phyloP scores from a whole-genome alignment of 2,329 filamentous ascomycete genomes.

The Xylaria sp. region DNA sequence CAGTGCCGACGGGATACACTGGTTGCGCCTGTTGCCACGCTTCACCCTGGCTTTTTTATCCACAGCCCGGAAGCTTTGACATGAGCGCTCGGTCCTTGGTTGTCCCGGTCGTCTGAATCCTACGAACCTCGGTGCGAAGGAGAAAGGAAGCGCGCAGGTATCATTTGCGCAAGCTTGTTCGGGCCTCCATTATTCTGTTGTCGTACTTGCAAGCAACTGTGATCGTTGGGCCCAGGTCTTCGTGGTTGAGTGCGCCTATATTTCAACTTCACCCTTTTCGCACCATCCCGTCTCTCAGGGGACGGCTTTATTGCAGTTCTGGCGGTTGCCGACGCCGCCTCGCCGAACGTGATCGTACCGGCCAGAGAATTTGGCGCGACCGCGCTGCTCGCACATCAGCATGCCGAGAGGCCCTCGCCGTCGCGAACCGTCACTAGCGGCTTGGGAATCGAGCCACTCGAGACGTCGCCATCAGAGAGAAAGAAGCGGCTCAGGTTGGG shows the following conservation, averaged over 20 bases:
- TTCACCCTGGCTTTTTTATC: slow-evolving; percentile 29
- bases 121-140: background rate
- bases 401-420: slow-evolving; percentile 48
- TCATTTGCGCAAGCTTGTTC: slow-evolving; percentile 6
- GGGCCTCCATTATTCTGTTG: slow-evolving; percentile 1
- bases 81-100: slow-evolving; percentile 23
- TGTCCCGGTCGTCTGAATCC: slow-evolving; percentile 7
- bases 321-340: slow-evolving; percentile 51
- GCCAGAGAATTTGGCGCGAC: slow-evolving; percentile 51
- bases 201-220: slow-evolving; percentile 20
- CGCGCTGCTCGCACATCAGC: slow-evolving; percentile 48
- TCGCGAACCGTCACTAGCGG: slow-evolving; percentile 48
- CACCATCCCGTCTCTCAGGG: slow-evolving; percentile 39
- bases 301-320: slow-evolving; percentile 49
- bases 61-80: slow-evolving; percentile 38
- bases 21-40: slow-evolving; percentile 13
- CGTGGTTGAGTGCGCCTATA: slow-evolving; percentile 15
- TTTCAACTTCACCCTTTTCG: slow-evolving; percentile 19
- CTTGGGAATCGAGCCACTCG: slow-evolving; percentile 43
- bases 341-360: slow-evolving; percentile 50
- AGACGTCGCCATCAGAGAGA: slow-evolving; percentile 45
- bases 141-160: slow-evolving; percentile 1
- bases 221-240: slow-evolving; percentile 30
- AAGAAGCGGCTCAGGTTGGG: slow-evolving; percentile 41
- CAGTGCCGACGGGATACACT: slow-evolving; percentile 9